Evolutionary conservation across 345 rosid species (phyloP), one percentile per base, ranked within the genome.

Genomic region (Bretschneidera sinensis): DNA sequence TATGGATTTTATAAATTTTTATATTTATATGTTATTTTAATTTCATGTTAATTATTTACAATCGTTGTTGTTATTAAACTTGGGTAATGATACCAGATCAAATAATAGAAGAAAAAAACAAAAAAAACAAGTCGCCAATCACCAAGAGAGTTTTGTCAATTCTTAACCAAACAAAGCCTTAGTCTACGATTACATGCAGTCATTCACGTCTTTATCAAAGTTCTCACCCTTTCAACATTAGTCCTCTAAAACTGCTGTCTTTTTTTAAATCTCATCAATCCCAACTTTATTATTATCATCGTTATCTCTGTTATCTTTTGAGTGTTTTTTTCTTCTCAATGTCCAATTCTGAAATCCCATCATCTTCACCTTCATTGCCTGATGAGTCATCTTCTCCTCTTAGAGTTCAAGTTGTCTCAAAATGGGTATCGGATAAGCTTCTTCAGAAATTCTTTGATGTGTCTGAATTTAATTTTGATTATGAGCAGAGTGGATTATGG

Each of bases 401-500:
- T 7, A 70, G 55, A 43, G 62, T 83, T 56, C 96, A 88, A 48
- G 22, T 62, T 6, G 96, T 88, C 21, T 53, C 91, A 2, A 83
- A 76, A 71, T 63, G 73, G 2, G 82, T 83, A n/a, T 88, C 96
- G 14, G 84, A 88, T 71, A 33, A 70, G 48, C 82, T 88, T 39
- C 89, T 85, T 0, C 45, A 75, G 0, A 88, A 88, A 67, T 88
- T 83, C 72, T 79, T 54, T 43, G 91, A 88, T 58, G 88, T 73
- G 15, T 77, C 76, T 9, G 86, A 82, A 52, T 88, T 67, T 19
- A 82, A 79, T 54, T 88, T 88, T 51, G 90, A 88, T 64, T 76
- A 78, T 43, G 69, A 73, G 66, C 55, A 57, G 39, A 88, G 96
- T 17, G 88, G 81, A 21, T 33, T 88, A 39, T 88, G 96, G 96